phyloP scores from a whole-genome alignment of 1,284 basidiomycete genomes.

The Retiboletus flavoniger region DNA sequence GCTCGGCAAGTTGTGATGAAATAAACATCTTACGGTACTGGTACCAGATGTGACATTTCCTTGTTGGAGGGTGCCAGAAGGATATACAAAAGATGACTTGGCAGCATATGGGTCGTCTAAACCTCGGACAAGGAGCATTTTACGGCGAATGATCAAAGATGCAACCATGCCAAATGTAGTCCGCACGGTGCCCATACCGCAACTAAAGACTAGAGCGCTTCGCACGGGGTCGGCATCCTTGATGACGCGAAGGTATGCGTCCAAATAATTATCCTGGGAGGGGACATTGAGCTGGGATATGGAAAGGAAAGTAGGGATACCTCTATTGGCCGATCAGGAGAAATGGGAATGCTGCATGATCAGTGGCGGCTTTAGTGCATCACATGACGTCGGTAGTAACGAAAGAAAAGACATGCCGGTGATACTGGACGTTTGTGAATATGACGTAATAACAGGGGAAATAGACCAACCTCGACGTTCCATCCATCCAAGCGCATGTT shows the following conservation, averaged over 20 bases:
- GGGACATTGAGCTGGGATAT: background rate
- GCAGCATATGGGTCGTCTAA: conserved; percentile 72
- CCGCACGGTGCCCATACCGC: conserved; percentile 95
- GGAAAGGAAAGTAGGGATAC: conserved; percentile 32
- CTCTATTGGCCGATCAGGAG: conserved; percentile 86
- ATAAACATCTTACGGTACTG: conserved; percentile 41
- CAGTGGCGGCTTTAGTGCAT: conserved; percentile 6
- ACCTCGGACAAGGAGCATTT: conserved; percentile 79
- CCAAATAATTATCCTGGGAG: conserved; percentile 84
- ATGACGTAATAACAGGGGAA: conserved; percentile 6
- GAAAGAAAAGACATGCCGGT: conserved; percentile 46
- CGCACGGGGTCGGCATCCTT: conserved; percentile 76
- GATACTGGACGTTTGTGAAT: conserved; percentile 45
- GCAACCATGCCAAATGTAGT: conserved; percentile 98
- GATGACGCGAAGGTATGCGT: conserved; percentile 87
- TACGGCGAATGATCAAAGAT: conserved; percentile 84
- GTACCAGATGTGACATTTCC: conserved; percentile 39
- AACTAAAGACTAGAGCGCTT: conserved; percentile 91
- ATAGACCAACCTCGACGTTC: conserved; percentile 70
- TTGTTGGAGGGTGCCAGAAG: conserved; percentile 17
- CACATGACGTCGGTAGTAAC: background rate
- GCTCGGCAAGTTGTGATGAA: background rate
- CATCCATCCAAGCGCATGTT: conserved; percentile 81
- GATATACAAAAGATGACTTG: conserved; percentile 30
- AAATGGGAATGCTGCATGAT: conserved; percentile 80